Evolutionary conservation across 1,284 basidiomycete genomes (phyloP).

Genomic region (Moesziomyces antarcticus): DNA sequence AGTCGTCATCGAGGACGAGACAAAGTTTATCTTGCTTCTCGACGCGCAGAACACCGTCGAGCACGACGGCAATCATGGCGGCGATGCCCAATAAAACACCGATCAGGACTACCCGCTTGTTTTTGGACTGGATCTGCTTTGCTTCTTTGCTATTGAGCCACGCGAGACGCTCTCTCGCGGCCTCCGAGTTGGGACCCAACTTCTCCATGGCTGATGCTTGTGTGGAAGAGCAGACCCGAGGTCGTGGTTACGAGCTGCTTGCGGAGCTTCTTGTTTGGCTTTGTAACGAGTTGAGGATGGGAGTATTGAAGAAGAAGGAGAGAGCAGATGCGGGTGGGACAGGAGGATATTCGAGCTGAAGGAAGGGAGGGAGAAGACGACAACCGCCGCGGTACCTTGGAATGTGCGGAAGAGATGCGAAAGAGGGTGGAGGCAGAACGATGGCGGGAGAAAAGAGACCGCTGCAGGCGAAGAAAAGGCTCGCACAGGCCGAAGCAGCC

Average conservation of each 20-base stretch:
- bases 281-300: background rate
- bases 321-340: too few species aligned
- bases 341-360: too few species aligned
- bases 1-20: slow-evolving; percentile 80
- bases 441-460: too few species aligned
- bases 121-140: slow-evolving; percentile 29
- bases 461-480: too few species aligned
- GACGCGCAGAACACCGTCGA: slow-evolving; percentile 24
- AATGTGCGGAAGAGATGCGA: too few species aligned
- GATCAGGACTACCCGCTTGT: slow-evolving; percentile 32
- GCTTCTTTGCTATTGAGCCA: slow-evolving; percentile 45
- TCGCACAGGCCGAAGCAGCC: too few species aligned
- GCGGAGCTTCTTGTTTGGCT: too few species aligned
- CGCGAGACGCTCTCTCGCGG: slow-evolving; percentile 19
- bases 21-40: slow-evolving; percentile 69
- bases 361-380: too few species aligned
- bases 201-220: slow-evolving; percentile 20
- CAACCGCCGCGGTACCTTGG: too few species aligned
- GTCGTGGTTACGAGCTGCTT: background rate
- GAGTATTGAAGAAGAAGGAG: background rate
- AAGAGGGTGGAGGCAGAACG: too few species aligned
- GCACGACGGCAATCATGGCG: slow-evolving; percentile 32
- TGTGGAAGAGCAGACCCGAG: background rate
- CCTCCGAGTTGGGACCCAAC: slow-evolving; percentile 12
- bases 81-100: slow-evolving; percentile 32